Evolutionary conservation across 768 basidiomycete species (phyloP).

Genomic region (Hypholoma fasciculare): DNA sequence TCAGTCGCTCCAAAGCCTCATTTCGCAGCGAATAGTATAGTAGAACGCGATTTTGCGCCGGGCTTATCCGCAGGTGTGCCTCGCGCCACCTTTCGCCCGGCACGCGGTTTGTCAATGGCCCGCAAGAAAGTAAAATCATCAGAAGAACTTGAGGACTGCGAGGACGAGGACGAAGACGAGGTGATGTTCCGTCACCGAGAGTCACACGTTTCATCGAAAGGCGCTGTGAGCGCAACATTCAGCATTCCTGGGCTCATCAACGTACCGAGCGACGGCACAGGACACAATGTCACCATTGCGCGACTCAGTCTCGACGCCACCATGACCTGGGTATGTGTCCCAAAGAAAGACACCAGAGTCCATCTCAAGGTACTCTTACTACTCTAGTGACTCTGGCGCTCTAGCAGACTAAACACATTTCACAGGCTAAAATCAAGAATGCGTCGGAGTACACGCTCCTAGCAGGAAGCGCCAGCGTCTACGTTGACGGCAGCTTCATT

Average conservation of each 20-base stretch:
- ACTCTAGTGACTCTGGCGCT: not conserved
- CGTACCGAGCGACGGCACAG: constrained; percentile 39
- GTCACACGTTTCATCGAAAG: constrained; percentile 32
- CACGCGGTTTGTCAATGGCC: no score
- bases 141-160: not conserved
- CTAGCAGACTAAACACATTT: not conserved
- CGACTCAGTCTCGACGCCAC: constrained; percentile 34
- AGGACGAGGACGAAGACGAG: not conserved
- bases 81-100: no score
- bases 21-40: not conserved
- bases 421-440: constrained; percentile 50
- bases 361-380: constrained; percentile 34
- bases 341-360: constrained; percentile 36
- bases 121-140: not conserved
- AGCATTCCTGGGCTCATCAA: constrained; percentile 40
- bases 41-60: not conserved
- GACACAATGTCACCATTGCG: constrained; percentile 42
- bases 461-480: constrained; percentile 46
- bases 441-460: constrained; percentile 54
- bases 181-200: constrained; percentile 16
- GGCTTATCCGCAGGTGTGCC: no score
- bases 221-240: constrained; percentile 41
- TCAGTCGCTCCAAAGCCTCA: constrained; percentile 16
- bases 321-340: constrained; percentile 44
- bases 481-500: constrained; percentile 58